Percentiles rank a stretch among this genome's conserved stretches.
Conservation (phyloP, 768 basidiomycete genomes). For the Mrakia frigida region DNA sequence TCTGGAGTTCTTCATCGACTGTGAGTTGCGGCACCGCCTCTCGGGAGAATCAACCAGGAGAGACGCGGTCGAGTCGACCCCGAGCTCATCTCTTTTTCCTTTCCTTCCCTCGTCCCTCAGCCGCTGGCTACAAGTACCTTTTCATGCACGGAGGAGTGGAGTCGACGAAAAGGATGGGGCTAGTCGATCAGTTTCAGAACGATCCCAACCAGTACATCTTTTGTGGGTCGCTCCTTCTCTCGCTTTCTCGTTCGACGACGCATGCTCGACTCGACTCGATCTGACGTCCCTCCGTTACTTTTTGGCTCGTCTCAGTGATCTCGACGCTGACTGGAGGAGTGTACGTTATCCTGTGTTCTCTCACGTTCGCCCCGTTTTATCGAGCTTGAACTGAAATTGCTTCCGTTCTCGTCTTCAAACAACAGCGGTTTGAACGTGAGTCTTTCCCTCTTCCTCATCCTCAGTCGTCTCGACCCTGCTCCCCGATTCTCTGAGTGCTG, state of each 20-base stretch:
- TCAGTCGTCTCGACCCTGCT: too few species aligned
- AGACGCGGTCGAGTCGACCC: not conserved
- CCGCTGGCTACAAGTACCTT: not conserved
- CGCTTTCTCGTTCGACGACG: too few species aligned
- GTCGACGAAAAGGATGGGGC: slow-evolving; percentile 60
- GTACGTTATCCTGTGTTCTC: slow-evolving; percentile 44
- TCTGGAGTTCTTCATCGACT: slow-evolving; percentile 49
- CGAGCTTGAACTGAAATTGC: not conserved
- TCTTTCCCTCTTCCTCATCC: not conserved
- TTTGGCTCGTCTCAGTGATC: slow-evolving; percentile 1
- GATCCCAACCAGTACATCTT: slow-evolving; percentile 71
- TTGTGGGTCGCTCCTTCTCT: slow-evolving; percentile 30
- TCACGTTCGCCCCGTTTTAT: not conserved
- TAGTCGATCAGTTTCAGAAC: slow-evolving; percentile 76
- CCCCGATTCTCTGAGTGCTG: not conserved
- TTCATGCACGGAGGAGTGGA: slow-evolving; percentile 26
- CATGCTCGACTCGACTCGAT: not conserved
- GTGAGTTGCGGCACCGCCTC: not conserved
- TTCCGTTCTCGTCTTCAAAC: not conserved
- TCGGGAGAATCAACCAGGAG: too few species aligned
- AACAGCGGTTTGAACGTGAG: not conserved
- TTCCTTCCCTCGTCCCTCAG: too few species aligned
- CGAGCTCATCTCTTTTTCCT: not conserved
- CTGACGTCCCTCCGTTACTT: not conserved
- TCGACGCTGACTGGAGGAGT: slow-evolving; percentile 76